Percentiles rank a stretch among this genome's conserved stretches.
Conservation (phyloP, 164 flowering plant genomes). For the Umbellularia californica region DNA sequence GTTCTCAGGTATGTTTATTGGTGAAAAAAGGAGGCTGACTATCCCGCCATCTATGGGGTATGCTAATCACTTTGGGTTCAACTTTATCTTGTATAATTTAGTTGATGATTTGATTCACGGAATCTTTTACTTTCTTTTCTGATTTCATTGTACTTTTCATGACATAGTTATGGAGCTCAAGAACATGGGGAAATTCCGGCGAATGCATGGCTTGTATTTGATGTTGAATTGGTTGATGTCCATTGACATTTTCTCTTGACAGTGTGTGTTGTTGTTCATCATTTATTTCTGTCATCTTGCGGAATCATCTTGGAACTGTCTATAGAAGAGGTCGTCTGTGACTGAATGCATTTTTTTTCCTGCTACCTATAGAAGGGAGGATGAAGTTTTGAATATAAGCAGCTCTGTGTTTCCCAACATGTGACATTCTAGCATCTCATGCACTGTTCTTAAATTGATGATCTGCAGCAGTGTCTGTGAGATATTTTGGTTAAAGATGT, state of each 20-base stretch:
- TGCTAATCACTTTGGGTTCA: not conserved
- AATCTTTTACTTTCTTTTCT: not conserved
- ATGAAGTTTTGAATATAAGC: too few species aligned
- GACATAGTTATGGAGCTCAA: slow-evolving; percentile 64
- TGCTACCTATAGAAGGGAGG: too few species aligned
- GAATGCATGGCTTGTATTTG: slow-evolving; percentile 80
- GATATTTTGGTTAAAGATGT: too few species aligned
- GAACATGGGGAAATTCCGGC: slow-evolving; percentile 67
- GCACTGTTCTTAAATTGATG: too few species aligned
- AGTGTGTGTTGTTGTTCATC: not conserved
- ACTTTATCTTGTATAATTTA: not conserved
- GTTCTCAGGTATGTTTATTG: slow-evolving; percentile 82
- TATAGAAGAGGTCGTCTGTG: not conserved
- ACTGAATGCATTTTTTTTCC: not conserved
- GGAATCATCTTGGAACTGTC: too few species aligned
- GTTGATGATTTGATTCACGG: not conserved
- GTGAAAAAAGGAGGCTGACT: slow-evolving; percentile 86
- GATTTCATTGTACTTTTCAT: not conserved
- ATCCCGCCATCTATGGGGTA: slow-evolving; percentile 99
- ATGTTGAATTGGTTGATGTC: slow-evolving; percentile 83
- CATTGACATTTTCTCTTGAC: not conserved
- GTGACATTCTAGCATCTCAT: too few species aligned
- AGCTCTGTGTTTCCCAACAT: too few species aligned
- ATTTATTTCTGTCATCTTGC: not conserved
- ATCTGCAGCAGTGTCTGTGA: too few species aligned